Percentiles rank a stretch among this genome's conserved stretches.
Conservation (phyloP, 257 asterid species). For the Nicotiana attenuata region DNA sequence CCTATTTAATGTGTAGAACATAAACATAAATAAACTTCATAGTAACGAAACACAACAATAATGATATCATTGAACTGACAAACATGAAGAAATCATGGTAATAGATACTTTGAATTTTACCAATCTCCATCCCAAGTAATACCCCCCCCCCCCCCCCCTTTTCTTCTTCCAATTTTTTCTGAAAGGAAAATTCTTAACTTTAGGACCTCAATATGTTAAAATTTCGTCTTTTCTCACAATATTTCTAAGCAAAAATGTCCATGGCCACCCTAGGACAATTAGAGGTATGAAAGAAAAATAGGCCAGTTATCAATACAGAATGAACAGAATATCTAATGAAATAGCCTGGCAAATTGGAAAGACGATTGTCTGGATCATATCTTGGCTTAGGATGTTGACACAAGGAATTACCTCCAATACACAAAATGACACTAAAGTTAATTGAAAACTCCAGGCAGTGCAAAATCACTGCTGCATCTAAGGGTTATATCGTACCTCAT, state of each 20-base stretch:
- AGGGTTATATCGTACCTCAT: slow-evolving; percentile 35
- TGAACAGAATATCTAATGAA: background rate
- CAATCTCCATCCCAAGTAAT: background rate
- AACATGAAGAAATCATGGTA: background rate
- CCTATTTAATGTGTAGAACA: slow-evolving; percentile 31
- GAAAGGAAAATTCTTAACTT: background rate
- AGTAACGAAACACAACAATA: background rate
- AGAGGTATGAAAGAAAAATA: background rate
- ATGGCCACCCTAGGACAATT: background rate
- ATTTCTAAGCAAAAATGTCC: background rate
- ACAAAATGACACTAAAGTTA: background rate
- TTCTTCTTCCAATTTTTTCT: background rate
- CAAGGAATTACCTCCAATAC: background rate
- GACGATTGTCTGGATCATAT: background rate
- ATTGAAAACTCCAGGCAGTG: background rate
- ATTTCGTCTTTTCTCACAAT: background rate
- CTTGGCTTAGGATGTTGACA: background rate
- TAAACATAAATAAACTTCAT: background rate
- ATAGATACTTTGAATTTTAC: background rate
- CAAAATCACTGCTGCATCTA: background rate
- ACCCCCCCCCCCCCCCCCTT: background rate
- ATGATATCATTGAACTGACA: background rate
- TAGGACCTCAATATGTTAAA: background rate
- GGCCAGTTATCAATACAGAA: background rate
- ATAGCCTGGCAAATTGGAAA: background rate